Percentiles rank a stretch among this genome's conserved stretches.
Evolutionary conservation across 257 asterid genomes (phyloP).

Genomic region (Nicotiana benthamiana): DNA sequence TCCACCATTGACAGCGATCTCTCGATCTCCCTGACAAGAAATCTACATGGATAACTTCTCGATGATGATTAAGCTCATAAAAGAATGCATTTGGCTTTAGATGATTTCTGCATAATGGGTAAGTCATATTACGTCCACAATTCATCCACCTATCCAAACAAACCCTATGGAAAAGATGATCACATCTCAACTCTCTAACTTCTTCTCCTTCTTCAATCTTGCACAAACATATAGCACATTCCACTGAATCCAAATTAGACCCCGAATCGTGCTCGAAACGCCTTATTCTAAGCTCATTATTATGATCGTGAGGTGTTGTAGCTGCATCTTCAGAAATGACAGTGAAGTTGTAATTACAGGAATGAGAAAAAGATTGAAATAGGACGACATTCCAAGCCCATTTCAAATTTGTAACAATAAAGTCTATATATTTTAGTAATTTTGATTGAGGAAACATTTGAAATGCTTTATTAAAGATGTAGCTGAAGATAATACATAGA

Average conservation of each 20-base stretch:
- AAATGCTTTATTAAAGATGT: background rate
- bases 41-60: background rate
- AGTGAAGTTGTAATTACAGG: background rate
- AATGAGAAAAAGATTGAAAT: background rate
- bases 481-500: background rate
- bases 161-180: conserved; percentile 21
- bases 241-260: background rate
- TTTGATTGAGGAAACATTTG: background rate
- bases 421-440: background rate
- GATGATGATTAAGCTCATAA: background rate
- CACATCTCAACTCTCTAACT: conserved; percentile 13
- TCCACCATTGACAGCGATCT: background rate
- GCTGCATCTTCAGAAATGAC: background rate
- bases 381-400: conserved; percentile 14
- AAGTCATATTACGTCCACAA: conserved; percentile 10
- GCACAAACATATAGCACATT: conserved; percentile 18
- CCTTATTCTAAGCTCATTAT: background rate
- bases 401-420: background rate
- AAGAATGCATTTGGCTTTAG: background rate
- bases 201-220: conserved; percentile 18
- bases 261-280: background rate
- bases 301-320: background rate
- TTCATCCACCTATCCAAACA: conserved; percentile 27
- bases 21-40: background rate
- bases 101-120: conserved; percentile 22